Evolutionary conservation across 805 yeast species (phyloP).

Genomic region (Ogataea polymorpha): DNA sequence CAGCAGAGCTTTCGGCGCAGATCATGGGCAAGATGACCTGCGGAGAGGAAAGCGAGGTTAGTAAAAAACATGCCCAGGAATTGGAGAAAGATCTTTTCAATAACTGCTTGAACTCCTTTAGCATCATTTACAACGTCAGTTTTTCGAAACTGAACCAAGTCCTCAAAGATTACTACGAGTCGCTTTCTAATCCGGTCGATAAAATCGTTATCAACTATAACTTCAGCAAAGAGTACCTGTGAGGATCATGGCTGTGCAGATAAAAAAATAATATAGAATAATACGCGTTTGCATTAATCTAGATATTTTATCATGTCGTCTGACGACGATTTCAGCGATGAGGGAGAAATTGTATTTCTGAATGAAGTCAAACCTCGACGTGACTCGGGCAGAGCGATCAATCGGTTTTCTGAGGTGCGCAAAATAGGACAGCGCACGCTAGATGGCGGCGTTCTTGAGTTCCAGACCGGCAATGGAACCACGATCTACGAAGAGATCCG

Average conservation of each 20-base stretch:
- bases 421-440: constrained; percentile 24
- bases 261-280: neutral
- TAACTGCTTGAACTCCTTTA: constrained; percentile 68
- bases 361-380: constrained; percentile 2
- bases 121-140: constrained; percentile 53
- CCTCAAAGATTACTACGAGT: constrained; percentile 52
- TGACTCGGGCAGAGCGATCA: constrained; percentile 13
- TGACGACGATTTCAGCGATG: constrained; percentile 26
- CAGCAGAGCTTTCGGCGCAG: constrained; percentile 55
- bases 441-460: constrained; percentile 23
- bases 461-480: constrained; percentile 12
- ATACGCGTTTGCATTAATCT: constrained; percentile 12
- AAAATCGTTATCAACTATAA: constrained; percentile 30
- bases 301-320: constrained; percentile 12
- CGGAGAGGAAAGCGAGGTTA: constrained; percentile 27
- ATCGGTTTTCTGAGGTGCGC: constrained; percentile 16
- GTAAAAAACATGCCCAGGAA: constrained; percentile 30
- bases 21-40: constrained; percentile 30
- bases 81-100: constrained; percentile 54
- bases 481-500: constrained; percentile 27
- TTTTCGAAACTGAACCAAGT: constrained; percentile 54
- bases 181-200: constrained; percentile 28
- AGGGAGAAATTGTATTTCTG: constrained; percentile 22
- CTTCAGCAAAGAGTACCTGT: constrained; percentile 28
- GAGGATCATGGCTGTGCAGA: constrained; percentile 11